Base-by-base conservation (phyloP, 2,329 filamentous ascomycete species). In the Penicillium sp. region DNA sequence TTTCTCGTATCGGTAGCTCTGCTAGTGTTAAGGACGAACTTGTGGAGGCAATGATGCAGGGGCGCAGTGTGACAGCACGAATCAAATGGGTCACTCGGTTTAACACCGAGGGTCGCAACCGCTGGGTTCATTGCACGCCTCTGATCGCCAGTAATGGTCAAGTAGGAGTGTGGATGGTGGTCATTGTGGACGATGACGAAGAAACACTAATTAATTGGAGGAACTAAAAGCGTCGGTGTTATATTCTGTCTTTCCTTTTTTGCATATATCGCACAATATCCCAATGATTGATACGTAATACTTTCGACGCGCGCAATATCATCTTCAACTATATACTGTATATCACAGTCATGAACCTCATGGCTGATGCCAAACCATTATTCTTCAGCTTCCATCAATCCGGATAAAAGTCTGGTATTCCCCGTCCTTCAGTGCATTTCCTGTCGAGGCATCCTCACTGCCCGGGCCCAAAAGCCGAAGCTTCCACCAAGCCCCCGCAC, bases 71-170 rank as follows among this genome's bases (percentile, higher is more conserved):
- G 5, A 92, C 89, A 1, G 88, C 88, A 4, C 90, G 90, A 68
- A 83, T 93, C 14, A 83, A 84, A 52, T 93, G 89, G 90, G 75
- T 90, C 1, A 80, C 79, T 46, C 77, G 78, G 44, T 73, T 73
- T 5, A 78, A 81, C 33, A 73, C 77, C 19, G 81, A 84, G 51
- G 89, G 88, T 0, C 81, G 87, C 19, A 81, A 83, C 48, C 82
- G 88, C 44, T 92, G 89, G 89, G 88, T 92, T 41, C 89, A 92
- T 70, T 90, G 88, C 68, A 92, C 89, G 22, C 89, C 90, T 3
- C 75, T 92, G 3, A 73, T 90, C 3, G 88, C 88, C 3, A 80
- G 81, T 43, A 86, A 86, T 60, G 86, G 87, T 1, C 78, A 83
- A 3, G 84, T 92, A 0, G 90, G 90, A 16, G 88, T 91, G 0